These are phyloP conservation scores for Discostella stelligeroides DNA, from an alignment of 108 stramenopile genomes.

Conservation along the genomic window DNA sequence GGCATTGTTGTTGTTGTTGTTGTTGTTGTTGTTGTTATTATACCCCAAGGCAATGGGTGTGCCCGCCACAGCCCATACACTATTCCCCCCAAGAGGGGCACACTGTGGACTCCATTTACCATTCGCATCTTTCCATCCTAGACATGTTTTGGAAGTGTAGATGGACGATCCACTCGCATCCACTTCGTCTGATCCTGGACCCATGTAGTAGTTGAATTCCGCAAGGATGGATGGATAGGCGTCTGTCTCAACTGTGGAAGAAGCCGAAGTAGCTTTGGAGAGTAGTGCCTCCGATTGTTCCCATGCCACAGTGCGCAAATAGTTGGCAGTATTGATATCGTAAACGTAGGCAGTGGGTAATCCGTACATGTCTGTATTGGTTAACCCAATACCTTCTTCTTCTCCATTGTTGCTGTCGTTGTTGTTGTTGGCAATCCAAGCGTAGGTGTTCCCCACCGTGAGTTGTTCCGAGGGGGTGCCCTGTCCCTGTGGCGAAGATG, in stretches of 20 bases:
- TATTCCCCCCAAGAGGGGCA: slow-evolving; percentile 79
- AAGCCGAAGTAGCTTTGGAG: background rate
- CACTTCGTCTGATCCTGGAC: slow-evolving; percentile 32
- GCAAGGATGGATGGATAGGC: slow-evolving; percentile 55
- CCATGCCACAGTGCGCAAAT: slow-evolving; percentile 43
- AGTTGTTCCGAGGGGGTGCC: slow-evolving; percentile 63
- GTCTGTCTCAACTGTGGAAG: background rate
- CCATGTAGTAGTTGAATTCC: slow-evolving; percentile 90
- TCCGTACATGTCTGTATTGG: slow-evolving; percentile 65
- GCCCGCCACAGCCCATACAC: slow-evolving; percentile 78
- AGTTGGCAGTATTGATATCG: slow-evolving; percentile 48
- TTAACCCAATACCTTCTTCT: slow-evolving; percentile 34
- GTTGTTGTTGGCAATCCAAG: slow-evolving; percentile 66
- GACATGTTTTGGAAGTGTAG: slow-evolving; percentile 50
- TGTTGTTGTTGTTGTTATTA: slow-evolving; percentile 8
- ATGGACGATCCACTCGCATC: slow-evolving; percentile 42
- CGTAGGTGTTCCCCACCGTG: slow-evolving; percentile 59
- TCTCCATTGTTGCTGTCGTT: slow-evolving; percentile 54
- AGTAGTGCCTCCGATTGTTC: slow-evolving; percentile 40
- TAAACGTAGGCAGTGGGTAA: slow-evolving; percentile 74
- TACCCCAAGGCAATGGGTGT: slow-evolving; percentile 47
- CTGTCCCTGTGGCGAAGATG: slow-evolving; percentile 68
- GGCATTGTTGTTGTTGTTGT: slow-evolving; percentile 27
- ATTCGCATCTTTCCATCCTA: slow-evolving; percentile 75
- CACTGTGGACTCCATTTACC: slow-evolving; percentile 79